Evolutionary conservation across 176 grass and related monocot genomes (phyloP).

Genomic region (Bothriochloa decipiens): DNA sequence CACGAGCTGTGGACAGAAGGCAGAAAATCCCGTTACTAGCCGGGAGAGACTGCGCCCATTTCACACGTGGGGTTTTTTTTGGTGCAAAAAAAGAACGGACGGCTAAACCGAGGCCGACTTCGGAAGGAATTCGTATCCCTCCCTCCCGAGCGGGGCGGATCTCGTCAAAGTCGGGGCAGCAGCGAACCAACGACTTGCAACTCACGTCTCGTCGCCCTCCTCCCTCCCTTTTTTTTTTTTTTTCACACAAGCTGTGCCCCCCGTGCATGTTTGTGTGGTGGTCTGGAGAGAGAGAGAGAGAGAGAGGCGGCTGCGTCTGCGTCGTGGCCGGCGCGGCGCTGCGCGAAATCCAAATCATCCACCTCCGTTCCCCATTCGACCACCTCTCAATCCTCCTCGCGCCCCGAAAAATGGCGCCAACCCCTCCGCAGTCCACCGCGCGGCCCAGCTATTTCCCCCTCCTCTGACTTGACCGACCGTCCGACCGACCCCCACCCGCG

Average conservation of each 20-base stretch:
- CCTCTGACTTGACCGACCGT: not conserved
- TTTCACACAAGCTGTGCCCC: not conserved
- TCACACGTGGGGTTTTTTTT: not conserved
- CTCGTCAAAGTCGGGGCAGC: not conserved
- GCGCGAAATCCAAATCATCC: conserved; percentile 19
- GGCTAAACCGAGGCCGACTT: not conserved
- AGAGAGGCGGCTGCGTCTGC: not conserved
- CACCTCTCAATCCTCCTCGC: not conserved
- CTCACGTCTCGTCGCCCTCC: not conserved
- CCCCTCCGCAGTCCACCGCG: conserved; percentile 4
- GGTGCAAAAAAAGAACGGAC: not conserved
- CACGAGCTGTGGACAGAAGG: no score
- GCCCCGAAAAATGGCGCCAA: conserved; percentile 57
- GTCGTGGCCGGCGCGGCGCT: conserved; percentile 8
- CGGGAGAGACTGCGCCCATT: not conserved
- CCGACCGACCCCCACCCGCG: not conserved
- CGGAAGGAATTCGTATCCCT: not conserved
- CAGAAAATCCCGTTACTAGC: not conserved
- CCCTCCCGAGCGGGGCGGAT: no score
- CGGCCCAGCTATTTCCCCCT: conserved; percentile 24
- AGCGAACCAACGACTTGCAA: not conserved
- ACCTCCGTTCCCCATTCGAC: conserved; percentile 12
- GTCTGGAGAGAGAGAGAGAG: not conserved
- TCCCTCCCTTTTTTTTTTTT: not conserved
- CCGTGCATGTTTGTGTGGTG: not conserved